Base-by-base conservation (phyloP, 441 rosid species). In the Francoa sonchifolia region DNA sequence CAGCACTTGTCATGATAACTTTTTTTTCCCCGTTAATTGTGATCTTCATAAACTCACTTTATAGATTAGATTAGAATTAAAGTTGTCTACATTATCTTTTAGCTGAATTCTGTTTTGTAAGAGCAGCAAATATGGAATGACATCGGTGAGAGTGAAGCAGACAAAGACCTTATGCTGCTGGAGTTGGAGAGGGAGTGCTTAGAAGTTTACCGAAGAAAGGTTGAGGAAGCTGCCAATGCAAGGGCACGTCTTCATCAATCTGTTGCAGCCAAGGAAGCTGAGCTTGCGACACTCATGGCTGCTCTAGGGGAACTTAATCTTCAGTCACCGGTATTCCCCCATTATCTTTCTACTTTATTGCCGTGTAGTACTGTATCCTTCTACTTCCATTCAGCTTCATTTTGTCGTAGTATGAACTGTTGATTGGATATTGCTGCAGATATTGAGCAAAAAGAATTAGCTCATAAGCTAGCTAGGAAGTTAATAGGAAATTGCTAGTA, bases 121-220 rank as follows among this genome's bases (percentile, higher is more conserved):
- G 58, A 58, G 59, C 99, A 92, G 99, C 79, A 86, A 92, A 58
- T 92, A 72, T 92, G 99, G 99, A 77, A 55, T 63, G 99, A 92
- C 19, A 83, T 92, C 28, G 99, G 96, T 7, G 99, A 92, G 69
- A 75, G 68, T 42, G 92, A 92, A 61, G 62, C 65, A 4, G 99
- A 92, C 20, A 92, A 83, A 59, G 96, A 83, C 45, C 65, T 70
- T 8, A 79, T 80, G 89, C 54, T 92, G 7, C 51, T 68, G 59
- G 95, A 92, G 42, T 50, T 86, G 68, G 96, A 92, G 72, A 87
- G 70, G 52, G 94, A 86, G 48, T 92, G 96, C 67, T 63, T 86
- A 34, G 86, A 83, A 73, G 77, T 92, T 36, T 83, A 86, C 48
- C 72, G 73, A 47, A 77, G 92, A 61, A 92, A 81, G 69, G 96